Percentiles rank a stretch among this genome's conserved stretches.
Evolutionary conservation across 1,284 basidiomycete species (phyloP).

Genomic region (Ganoderma resinaceum): DNA sequence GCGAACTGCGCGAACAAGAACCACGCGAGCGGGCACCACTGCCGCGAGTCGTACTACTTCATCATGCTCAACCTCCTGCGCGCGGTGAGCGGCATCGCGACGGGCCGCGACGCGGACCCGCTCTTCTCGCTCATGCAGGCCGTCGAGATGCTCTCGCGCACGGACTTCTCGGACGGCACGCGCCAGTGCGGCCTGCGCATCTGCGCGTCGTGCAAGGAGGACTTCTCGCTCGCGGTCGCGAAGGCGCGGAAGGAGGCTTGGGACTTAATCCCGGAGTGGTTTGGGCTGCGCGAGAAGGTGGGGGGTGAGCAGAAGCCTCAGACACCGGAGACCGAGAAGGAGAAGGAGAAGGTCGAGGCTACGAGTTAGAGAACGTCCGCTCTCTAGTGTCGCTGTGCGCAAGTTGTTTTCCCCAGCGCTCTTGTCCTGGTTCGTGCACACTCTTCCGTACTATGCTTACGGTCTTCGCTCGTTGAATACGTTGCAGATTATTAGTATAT

Average conservation of each 20-base stretch:
- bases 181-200: conserved; percentile 63
- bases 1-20: conserved; percentile 51
- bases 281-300: conserved; percentile 51
- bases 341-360: conserved; percentile 1
- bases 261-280: conserved; percentile 70
- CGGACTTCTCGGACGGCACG: conserved; percentile 71
- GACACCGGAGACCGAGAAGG: not conserved
- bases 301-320: not conserved
- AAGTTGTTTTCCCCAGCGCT: not conserved
- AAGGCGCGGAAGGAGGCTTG: conserved; percentile 69
- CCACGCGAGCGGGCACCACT: conserved; percentile 43
- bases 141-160: conserved; percentile 71
- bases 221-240: conserved; percentile 58
- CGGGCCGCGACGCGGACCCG: conserved; percentile 75
- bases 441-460: not conserved
- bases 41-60: conserved; percentile 75
- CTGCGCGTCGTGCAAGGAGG: conserved; percentile 66
- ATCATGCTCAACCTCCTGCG: conserved; percentile 76
- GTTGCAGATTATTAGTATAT: not conserved
- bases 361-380: not conserved
- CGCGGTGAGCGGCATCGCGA: conserved; percentile 71
- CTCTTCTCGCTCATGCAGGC: conserved; percentile 71
- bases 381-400: not conserved
- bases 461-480: not conserved
- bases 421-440: not conserved